These are phyloP conservation scores for Saussurea involucrata DNA, from an alignment of 129 eudicot genomes.

Conservation along the genomic window DNA sequence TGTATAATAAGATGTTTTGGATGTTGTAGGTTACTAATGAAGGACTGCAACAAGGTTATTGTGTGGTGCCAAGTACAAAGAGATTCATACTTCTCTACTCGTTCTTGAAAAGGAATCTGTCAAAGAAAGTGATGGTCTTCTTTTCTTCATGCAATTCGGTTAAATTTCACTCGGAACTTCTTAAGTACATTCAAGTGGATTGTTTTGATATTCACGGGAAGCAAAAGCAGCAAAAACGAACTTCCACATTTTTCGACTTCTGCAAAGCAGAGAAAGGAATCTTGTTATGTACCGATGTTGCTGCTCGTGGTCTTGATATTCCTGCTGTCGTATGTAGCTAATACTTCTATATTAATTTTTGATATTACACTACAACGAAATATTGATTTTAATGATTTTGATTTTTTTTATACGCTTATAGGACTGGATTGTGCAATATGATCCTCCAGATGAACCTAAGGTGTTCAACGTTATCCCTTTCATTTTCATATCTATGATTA, in stretches of 20 bases:
- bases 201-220: conserved; percentile 78
- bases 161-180: conserved; percentile 69
- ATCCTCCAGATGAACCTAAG: conserved; percentile 96
- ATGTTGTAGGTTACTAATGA: conserved; percentile 68
- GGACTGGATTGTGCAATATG: conserved; percentile 96
- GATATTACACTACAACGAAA: too few relatives aligned
- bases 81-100: conserved; percentile 78
- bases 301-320: conserved; percentile 95
- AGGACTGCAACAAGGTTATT: conserved; percentile 91
- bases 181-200: conserved; percentile 51
- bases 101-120: conserved; percentile 62
- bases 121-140: conserved; percentile 92
- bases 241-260: conserved; percentile 72
- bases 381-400: neutral
- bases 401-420: conserved; percentile 18
- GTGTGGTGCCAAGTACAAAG: conserved; percentile 71
- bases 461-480: conserved; percentile 21
- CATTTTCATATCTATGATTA: neutral
- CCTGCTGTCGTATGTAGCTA: conserved; percentile 81
- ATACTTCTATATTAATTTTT: neutral
- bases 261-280: conserved; percentile 81
- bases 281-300: conserved; percentile 86
- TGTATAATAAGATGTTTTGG: neutral
- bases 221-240: conserved; percentile 77
- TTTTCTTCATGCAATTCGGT: conserved; percentile 89